Conservation (phyloP, 768 basidiomycete species). For the Hypholoma sublateritium region DNA sequence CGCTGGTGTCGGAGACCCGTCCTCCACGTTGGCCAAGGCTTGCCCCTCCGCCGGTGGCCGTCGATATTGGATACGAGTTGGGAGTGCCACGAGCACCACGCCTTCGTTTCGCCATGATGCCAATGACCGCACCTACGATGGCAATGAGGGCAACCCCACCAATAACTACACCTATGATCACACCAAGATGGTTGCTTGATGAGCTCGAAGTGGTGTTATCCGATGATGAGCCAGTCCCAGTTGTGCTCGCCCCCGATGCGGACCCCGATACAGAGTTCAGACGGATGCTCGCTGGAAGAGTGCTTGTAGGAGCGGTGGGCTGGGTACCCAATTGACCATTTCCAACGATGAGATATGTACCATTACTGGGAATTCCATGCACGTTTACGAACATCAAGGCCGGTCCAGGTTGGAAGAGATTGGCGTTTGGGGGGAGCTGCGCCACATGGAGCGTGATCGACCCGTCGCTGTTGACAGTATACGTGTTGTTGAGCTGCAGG, state of each 20-base stretch:
- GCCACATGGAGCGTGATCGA: constrained; percentile 77
- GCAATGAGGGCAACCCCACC: constrained; percentile 55
- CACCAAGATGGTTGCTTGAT: constrained; percentile 29
- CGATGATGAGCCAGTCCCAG: neutral
- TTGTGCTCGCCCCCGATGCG: constrained; percentile 5
- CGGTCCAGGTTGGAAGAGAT: constrained; percentile 88
- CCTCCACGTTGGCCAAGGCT: constrained; percentile 8
- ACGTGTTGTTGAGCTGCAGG: constrained; percentile 83
- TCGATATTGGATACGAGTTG: constrained; percentile 20
- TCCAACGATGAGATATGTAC: constrained; percentile 75
- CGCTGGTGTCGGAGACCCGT: constrained; percentile 53
- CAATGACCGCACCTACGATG: constrained; percentile 49
- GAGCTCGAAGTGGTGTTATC: constrained; percentile 10
- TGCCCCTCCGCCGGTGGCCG: constrained; percentile 13
- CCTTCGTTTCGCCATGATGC: constrained; percentile 46
- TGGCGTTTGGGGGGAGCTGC: constrained; percentile 82
- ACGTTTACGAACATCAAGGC: constrained; percentile 81
- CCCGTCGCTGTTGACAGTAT: constrained; percentile 76
- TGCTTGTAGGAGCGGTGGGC: constrained; percentile 40
- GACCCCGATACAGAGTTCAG: constrained; percentile 24
- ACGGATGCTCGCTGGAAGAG: constrained; percentile 51
- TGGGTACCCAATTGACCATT: constrained; percentile 77
- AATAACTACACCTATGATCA: constrained; percentile 50
- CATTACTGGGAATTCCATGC: constrained; percentile 82
- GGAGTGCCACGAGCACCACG: constrained; percentile 28